Evolutionary conservation across 176 grass and related monocot species (phyloP).

Genomic region (Cymbopogon citratus): DNA sequence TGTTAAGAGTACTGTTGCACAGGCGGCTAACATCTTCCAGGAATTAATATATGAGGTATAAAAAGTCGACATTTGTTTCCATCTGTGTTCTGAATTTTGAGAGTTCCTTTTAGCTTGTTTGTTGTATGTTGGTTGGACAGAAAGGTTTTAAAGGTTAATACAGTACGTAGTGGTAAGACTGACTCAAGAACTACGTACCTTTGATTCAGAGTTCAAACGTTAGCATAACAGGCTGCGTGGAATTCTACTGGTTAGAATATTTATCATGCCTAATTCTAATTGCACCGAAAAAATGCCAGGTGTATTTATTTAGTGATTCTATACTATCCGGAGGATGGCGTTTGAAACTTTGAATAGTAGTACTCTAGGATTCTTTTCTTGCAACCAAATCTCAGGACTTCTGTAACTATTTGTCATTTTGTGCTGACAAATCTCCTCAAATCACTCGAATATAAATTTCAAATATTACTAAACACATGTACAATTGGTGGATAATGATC

Average conservation of each 20-base stretch:
- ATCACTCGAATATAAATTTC: slow-evolving; percentile 7
- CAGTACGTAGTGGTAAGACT: background rate
- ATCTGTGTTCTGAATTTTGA: background rate
- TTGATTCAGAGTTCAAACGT: background rate
- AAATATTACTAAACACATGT: slow-evolving; percentile 10
- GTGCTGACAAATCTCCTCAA: slow-evolving; percentile 1
- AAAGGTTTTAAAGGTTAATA: slow-evolving; percentile 2
- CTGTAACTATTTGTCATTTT: slow-evolving; percentile 10
- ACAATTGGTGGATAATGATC: too few relatives aligned
- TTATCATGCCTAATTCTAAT: background rate
- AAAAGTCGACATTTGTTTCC: background rate
- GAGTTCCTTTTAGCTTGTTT: slow-evolving; percentile 5
- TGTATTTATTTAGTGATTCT: background rate
- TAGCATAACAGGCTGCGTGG: background rate
- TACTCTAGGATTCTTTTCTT: background rate
- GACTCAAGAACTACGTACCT: background rate
- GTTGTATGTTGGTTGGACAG: slow-evolving; percentile 16
- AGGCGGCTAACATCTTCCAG: slow-evolving; percentile 4
- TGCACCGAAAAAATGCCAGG: background rate
- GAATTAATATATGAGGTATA: background rate
- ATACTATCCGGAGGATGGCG: background rate
- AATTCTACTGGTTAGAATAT: slow-evolving; percentile 7
- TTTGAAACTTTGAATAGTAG: slow-evolving; percentile 11
- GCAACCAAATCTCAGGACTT: background rate
- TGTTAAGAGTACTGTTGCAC: background rate